phyloP scores from a whole-genome alignment of 2,329 filamentous ascomycete species.

The Alternaria angustiovoidea region DNA sequence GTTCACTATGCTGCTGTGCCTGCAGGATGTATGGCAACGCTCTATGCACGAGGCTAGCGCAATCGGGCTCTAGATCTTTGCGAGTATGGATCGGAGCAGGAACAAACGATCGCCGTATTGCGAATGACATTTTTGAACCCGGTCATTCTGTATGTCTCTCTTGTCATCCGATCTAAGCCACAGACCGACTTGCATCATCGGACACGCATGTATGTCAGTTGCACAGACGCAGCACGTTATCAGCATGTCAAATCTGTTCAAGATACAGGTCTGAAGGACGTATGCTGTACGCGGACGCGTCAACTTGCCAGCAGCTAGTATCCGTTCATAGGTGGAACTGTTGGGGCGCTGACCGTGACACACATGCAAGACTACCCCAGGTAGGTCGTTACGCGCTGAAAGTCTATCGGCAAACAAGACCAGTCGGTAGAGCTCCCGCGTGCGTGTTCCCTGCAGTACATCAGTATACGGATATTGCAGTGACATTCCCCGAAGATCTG shows the following conservation, averaged over 20 bases:
- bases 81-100: neutral
- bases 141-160: neutral
- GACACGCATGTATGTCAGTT: slow-evolving; percentile 13
- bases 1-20: slow-evolving; percentile 26
- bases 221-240: slow-evolving; percentile 36
- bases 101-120: neutral
- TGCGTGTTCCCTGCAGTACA: slow-evolving; percentile 8
- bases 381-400: slow-evolving; percentile 19
- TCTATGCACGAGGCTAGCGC: slow-evolving; percentile 13
- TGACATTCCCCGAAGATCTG: slow-evolving; percentile 23
- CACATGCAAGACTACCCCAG: slow-evolving; percentile 29
- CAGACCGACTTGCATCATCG: slow-evolving; percentile 36
- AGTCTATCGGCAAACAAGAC: slow-evolving; percentile 19
- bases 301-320: slow-evolving; percentile 35
- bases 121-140: neutral
- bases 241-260: slow-evolving; percentile 22
- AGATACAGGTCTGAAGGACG: slow-evolving; percentile 22
- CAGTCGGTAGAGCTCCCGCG: slow-evolving; percentile 21
- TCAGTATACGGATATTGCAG: slow-evolving; percentile 9
- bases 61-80: neutral
- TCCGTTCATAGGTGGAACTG: slow-evolving; percentile 38
- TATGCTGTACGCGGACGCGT: slow-evolving; percentile 34
- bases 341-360: slow-evolving; percentile 39
- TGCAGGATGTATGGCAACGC: slow-evolving; percentile 21
- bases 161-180: slow-evolving; percentile 35